Base-by-base conservation (phyloP, 805 yeast species). In the Suhomyces prunicola region DNA sequence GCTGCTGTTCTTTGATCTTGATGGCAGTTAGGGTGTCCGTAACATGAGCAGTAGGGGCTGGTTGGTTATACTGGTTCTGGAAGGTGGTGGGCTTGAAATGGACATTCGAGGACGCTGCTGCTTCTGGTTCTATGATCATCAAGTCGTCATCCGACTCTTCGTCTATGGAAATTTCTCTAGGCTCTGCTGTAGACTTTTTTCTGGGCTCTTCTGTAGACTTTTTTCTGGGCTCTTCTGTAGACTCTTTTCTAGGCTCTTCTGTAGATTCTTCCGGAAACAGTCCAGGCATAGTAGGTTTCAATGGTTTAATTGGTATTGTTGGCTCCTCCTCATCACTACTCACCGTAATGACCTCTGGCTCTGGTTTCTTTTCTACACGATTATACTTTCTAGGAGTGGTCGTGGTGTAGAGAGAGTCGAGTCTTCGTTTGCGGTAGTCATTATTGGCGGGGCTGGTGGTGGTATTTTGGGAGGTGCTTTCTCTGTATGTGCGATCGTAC, bases 11-110 rank as follows among this genome's bases (percentile, higher is more conserved):
- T 19, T 24, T 42, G 19, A 49, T 42, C 8, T 31, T 27, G 8
- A 22, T 17, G 7, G 55, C 46, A 2, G 48, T 39, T 12, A 41
- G 48, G 26, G 48, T 40, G n/a, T 54, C 52, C 6, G 46, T 24
- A 29, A 54, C 50, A 40, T 55, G 56, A 22, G 51, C 42, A 2
- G 50, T 56, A 1, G 54, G 53, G 2, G 54, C 53, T 1, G 60
- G 58, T 13, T 33, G 39, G 26, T 56, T 54, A 48, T 23, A 52
- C 26, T 12, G 23, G 24, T 26, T 17, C 40, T 50, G 52, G 23
- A 57, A 57, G 2, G 57, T 46, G 1, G 57, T 53, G 6, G 55
- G 56, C 31, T 57, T 57, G 53, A 57, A 57, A 6, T 50, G 50
- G 27, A 44, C 41, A 22, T 52, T 50, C 15, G 47, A 26, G 8